These are phyloP conservation scores for Salpingoeca rosetta DNA, from an alignment of 78 protist species.

Conservation along the genomic window DNA sequence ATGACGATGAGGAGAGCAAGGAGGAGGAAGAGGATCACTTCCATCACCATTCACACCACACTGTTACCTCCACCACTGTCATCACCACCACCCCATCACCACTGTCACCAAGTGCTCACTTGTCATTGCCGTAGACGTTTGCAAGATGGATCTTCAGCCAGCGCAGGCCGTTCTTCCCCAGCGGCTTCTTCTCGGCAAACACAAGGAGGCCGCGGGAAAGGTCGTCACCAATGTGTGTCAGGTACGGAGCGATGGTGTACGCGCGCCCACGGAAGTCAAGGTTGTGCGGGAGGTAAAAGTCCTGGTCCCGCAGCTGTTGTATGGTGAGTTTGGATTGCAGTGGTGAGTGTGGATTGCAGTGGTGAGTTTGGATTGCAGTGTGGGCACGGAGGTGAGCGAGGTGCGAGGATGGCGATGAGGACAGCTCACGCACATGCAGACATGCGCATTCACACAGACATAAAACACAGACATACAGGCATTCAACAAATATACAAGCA, in stretches of 20 bases:
- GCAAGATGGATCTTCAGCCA: slow-evolving; percentile 88
- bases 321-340: too few species aligned
- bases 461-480: not conserved
- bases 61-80: too few species aligned
- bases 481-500: not conserved
- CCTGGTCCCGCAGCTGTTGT: slow-evolving; percentile 13
- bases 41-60: too few species aligned
- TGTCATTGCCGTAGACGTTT: slow-evolving; percentile 74
- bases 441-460: not conserved
- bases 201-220: slow-evolving; percentile 59
- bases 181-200: slow-evolving; percentile 44
- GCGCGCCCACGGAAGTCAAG: slow-evolving; percentile 94
- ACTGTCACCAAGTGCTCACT: slow-evolving; percentile 31
- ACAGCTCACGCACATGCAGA: not conserved
- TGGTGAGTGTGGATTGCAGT: too few species aligned
- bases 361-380: not conserved
- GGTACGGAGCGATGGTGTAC: slow-evolving; percentile 85
- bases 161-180: slow-evolving; percentile 58
- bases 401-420: too few species aligned
- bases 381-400: not conserved
- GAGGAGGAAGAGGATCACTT: too few species aligned
- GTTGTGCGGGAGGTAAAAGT: slow-evolving; percentile 78
- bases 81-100: too few species aligned
- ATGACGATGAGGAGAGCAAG: too few species aligned
- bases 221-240: slow-evolving; percentile 82